Evolutionary conservation across 208 protist species (phyloP).

Genomic region (Sergeia podlipaevii): DNA sequence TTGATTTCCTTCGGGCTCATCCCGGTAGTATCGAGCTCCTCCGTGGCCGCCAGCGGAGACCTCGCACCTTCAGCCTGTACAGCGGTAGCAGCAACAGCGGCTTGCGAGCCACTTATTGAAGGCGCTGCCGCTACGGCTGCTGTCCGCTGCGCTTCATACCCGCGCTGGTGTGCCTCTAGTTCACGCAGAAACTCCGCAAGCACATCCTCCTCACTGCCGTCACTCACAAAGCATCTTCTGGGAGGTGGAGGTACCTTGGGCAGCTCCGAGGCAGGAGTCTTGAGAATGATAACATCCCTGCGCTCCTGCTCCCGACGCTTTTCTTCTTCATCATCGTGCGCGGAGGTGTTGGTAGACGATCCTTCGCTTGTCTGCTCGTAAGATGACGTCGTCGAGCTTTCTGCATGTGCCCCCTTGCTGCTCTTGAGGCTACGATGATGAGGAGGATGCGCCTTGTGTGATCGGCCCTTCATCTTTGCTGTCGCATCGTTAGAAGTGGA

Average conservation of each 20-base stretch:
- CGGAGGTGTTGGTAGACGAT: not conserved
- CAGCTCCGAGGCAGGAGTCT: constrained; percentile 25
- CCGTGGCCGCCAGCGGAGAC: not conserved
- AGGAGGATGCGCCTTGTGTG: too few relatives aligned
- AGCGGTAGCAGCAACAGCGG: not conserved
- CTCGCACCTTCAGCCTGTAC: not conserved
- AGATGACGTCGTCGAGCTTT: constrained; percentile 30
- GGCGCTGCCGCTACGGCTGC: not conserved
- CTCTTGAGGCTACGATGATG: too few relatives aligned
- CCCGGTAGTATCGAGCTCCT: not conserved
- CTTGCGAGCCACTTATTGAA: not conserved
- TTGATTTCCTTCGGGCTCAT: not conserved
- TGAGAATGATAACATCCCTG: constrained; percentile 45
- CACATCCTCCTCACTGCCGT: constrained; percentile 30
- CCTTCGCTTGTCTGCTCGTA: constrained; percentile 20
- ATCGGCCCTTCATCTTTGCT: too few relatives aligned
- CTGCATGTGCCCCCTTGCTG: too few relatives aligned
- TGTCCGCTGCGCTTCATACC: constrained; percentile 17
- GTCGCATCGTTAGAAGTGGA: too few relatives aligned
- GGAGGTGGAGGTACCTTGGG: constrained; percentile 28
- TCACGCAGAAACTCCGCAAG: constrained; percentile 42
- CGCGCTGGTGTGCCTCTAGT: constrained; percentile 34
- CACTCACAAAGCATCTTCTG: constrained; percentile 33
- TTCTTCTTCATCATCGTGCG: not conserved
- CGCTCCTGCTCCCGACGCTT: too few relatives aligned